Evolutionary conservation across 768 basidiomycete genomes (phyloP), one percentile per base, ranked within the genome.

Genomic region (Dioszegia crocea): DNA sequence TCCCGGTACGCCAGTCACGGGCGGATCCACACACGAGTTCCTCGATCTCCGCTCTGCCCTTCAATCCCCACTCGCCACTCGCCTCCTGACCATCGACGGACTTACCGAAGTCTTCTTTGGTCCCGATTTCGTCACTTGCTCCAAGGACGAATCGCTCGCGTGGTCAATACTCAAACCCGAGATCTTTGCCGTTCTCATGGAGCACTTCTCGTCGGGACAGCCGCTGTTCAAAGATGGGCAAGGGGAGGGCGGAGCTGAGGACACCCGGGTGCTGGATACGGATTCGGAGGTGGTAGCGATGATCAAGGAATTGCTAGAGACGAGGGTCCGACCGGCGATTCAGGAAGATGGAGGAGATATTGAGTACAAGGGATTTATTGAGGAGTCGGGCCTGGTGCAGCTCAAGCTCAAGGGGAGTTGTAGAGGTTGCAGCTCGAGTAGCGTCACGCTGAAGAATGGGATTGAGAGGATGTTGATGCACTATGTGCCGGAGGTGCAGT

Each of bases 381-480:
- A 94, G 64, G 84, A 84, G 21, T 77, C 79, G 23, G 89, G 89
- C 0, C 70, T 88, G 29, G 94, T 99, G 4, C 84, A 83, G 73
- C 82, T 99, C 29, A 94, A 88, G 77, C 81, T 99, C 60, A 98
- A 98, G 81, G 96, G 96, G 27, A 94, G 91, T 72, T 99, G 96
- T 78, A 81, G 96, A 75, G 96, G 96, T 14, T 98, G 96, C 76
- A 85, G 85, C 63, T 91, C 89, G 30, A 93, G 90, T 74, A 85
- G 89, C 5, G 93, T 98, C 31, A 99, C 96, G 16, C 80, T 99
- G 57, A 99, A 98, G 82, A 86, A 84, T 61, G 96, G 96, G 9
- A 97, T 99, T 53, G 96, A 99, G 79, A 82, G 96, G 63, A 98
- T 99, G 96, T 80, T 99, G 68, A 92, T 91, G 91, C 94, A 98